phyloP scores from a whole-genome alignment of 2,329 filamentous ascomycete species.

The Beauveria asiatica region DNA sequence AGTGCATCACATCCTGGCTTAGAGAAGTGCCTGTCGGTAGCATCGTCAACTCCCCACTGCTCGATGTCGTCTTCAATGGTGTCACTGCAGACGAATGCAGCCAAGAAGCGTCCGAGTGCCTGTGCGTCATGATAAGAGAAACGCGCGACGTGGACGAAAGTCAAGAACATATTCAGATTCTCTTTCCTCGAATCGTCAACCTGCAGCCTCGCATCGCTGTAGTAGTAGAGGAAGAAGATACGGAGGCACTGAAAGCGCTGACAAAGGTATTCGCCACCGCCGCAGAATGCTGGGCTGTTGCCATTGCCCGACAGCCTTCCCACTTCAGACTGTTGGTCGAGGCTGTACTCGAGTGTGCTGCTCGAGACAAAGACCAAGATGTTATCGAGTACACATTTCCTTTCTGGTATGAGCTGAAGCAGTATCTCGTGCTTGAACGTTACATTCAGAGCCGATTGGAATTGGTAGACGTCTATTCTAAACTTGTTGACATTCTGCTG shows the following conservation, averaged over 20 bases:
- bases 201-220: conserved; percentile 69
- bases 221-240: conserved; percentile 71
- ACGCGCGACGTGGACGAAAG: conserved; percentile 91
- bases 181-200: conserved; percentile 73
- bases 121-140: conserved; percentile 86
- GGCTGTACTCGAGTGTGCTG: conserved; percentile 82
- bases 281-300: conserved; percentile 87
- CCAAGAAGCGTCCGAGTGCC: conserved; percentile 81
- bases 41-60: conserved; percentile 76
- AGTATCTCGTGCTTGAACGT: conserved; percentile 83
- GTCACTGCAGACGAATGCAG: conserved; percentile 69
- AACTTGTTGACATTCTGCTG: conserved; percentile 87
- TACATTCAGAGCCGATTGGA: conserved; percentile 75
- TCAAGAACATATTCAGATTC: conserved; percentile 66
- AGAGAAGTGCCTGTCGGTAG: conserved; percentile 79
- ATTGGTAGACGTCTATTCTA: conserved; percentile 74
- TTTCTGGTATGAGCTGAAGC: conserved; percentile 98
- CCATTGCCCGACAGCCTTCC: conserved; percentile 74
- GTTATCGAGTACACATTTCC: conserved; percentile 89
- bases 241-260: conserved; percentile 76
- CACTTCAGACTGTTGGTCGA: conserved; percentile 84
- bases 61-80: conserved; percentile 72
- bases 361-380: conserved; percentile 79
- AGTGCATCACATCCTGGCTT: conserved; percentile 95
- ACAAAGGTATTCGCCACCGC: conserved; percentile 89